Percentiles rank a stretch among this genome's conserved stretches.
phyloP scores from a whole-genome alignment of 768 basidiomycete species.

The Collybia sordida region DNA sequence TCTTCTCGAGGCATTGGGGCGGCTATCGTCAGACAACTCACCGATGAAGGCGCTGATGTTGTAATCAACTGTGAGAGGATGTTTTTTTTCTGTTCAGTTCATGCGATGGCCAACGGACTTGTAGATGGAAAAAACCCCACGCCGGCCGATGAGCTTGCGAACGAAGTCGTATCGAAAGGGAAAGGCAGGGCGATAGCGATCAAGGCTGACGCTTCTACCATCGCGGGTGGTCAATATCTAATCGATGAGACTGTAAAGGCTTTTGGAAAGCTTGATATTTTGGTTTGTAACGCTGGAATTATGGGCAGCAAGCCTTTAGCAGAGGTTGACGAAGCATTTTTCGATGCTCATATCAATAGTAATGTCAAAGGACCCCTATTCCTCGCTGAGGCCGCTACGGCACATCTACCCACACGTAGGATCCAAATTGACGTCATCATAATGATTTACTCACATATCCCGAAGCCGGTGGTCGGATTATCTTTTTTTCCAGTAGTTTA shows the following conservation, averaged over 20 bases:
- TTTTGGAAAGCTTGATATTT: conserved; percentile 55
- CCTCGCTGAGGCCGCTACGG: conserved; percentile 45
- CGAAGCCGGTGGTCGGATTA: conserved; percentile 51
- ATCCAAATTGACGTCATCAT: background rate
- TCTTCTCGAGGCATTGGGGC: conserved; percentile 63
- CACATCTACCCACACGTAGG: conserved; percentile 43
- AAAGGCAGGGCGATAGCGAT: conserved; percentile 48
- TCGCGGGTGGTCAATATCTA: conserved; percentile 46
- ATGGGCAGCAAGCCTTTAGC: conserved; percentile 52
- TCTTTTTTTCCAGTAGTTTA: conserved; percentile 57
- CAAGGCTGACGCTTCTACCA: conserved; percentile 49
- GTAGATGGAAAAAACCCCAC: conserved; percentile 33
- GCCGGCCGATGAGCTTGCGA: conserved; percentile 47
- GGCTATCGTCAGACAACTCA: conserved; percentile 51
- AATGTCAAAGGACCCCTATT: conserved; percentile 65
- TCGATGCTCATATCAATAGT: conserved; percentile 47
- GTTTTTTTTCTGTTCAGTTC: background rate
- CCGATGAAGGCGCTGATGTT: conserved; percentile 55
- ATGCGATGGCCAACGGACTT: background rate
- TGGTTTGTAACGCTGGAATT: conserved; percentile 58
- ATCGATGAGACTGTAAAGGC: conserved; percentile 46
- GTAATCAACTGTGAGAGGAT: conserved; percentile 44
- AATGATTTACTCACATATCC: background rate
- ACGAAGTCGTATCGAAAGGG: conserved; percentile 41
- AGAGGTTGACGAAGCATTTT: conserved; percentile 52